phyloP scores from a whole-genome alignment of 2,329 filamentous ascomycete genomes.

The Elsinoe ampelina region DNA sequence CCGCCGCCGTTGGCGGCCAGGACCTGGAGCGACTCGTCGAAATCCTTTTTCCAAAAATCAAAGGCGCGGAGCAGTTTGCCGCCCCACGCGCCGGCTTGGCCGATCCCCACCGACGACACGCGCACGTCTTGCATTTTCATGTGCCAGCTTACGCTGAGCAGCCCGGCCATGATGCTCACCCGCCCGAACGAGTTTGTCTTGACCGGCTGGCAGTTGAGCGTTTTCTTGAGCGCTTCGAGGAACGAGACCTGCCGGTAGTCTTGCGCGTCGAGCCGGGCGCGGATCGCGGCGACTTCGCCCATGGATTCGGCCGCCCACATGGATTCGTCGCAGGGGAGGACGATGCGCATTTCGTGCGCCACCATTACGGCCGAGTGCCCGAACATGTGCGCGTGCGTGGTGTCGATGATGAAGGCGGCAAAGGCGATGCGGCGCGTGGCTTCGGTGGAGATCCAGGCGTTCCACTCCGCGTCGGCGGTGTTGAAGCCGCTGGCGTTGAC shows the following conservation, averaged over 20 bases:
- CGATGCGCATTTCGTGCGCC: constrained; percentile 85
- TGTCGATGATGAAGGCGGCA: constrained; percentile 89
- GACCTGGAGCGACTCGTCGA: constrained; percentile 61
- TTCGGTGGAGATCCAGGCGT: constrained; percentile 90
- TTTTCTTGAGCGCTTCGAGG: constrained; percentile 81
- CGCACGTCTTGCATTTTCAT: constrained; percentile 95
- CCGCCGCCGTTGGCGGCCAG: constrained; percentile 26
- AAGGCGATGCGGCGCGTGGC: constrained; percentile 84
- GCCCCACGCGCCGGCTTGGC: constrained; percentile 85
- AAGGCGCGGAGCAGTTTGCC: constrained; percentile 77
- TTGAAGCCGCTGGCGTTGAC: constrained; percentile 41
- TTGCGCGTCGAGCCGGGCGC: constrained; percentile 68
- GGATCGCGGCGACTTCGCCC: constrained; percentile 73
- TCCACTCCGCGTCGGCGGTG: constrained; percentile 85
- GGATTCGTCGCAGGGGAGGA: constrained; percentile 83
- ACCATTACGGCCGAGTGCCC: constrained; percentile 96
- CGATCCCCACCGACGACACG: constrained; percentile 76
- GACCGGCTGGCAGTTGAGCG: constrained; percentile 74
- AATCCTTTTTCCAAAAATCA: constrained; percentile 87
- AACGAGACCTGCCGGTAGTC: constrained; percentile 80
- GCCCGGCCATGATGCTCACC: constrained; percentile 84
- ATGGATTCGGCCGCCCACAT: constrained; percentile 87
- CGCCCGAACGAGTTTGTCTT: constrained; percentile 89
- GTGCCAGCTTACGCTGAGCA: constrained; percentile 92
- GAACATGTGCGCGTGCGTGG: constrained; percentile 95